Evolutionary conservation across 768 basidiomycete species (phyloP).

Genomic region (Baorangia bicolor): DNA sequence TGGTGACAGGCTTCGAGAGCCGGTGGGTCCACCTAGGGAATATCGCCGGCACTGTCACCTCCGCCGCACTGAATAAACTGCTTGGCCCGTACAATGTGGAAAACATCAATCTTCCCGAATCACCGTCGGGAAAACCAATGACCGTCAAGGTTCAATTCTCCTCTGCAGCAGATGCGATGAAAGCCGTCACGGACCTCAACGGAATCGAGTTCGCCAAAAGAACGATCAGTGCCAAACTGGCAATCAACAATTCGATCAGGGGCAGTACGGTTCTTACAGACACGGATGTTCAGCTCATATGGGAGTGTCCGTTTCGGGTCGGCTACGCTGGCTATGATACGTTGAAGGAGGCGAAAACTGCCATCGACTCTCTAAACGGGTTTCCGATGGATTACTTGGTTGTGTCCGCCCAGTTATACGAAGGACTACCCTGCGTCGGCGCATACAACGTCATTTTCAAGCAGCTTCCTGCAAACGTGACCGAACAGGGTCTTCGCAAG

Average conservation of each 20-base stretch:
- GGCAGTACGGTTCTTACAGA: conserved; percentile 47
- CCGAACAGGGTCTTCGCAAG: conserved; percentile 40
- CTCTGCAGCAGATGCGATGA: conserved; percentile 46
- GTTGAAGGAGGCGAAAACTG: conserved; percentile 47
- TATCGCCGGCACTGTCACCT: conserved; percentile 39
- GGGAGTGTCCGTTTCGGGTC: conserved; percentile 54
- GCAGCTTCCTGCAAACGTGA: conserved; percentile 48
- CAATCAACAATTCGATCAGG: conserved; percentile 38
- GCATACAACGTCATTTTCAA: conserved; percentile 59
- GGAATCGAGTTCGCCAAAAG: conserved; percentile 39
- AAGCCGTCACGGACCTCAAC: conserved; percentile 53
- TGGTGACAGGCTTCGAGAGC: conserved; percentile 70
- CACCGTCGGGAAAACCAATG: conserved; percentile 23
- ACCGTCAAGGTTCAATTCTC: conserved; percentile 48
- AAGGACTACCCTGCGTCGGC: conserved; percentile 58
- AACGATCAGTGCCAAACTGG: conserved; percentile 45
- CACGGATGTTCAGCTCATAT: conserved; percentile 54
- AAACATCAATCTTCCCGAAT: conserved; percentile 35
- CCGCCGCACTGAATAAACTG: conserved; percentile 36
- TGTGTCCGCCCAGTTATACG: conserved; percentile 50
- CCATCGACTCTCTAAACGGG: conserved; percentile 43
- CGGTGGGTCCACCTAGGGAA: conserved; percentile 56
- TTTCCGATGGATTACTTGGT: conserved; percentile 38
- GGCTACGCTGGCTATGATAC: conserved; percentile 66
- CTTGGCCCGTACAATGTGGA: conserved; percentile 45